Conservation (phyloP, 75 land plant genomes). For the Picea glauca region DNA sequence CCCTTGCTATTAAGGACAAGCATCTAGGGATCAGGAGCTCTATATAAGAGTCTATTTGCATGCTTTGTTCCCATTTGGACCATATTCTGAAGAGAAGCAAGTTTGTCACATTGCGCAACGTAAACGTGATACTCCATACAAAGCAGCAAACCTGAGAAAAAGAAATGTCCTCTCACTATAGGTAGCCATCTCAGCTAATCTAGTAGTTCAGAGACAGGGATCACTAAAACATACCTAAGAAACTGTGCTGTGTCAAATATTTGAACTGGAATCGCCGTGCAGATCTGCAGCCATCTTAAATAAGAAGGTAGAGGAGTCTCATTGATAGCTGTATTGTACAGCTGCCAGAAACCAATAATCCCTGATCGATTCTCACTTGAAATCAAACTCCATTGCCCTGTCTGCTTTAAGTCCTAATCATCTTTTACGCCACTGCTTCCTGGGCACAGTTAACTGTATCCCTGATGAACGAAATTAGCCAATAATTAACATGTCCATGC, state of each 20-base stretch:
- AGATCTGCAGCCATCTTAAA: neutral
- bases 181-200: neutral
- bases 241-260: neutral
- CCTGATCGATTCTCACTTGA: neutral
- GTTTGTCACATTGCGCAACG: too few relatives aligned
- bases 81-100: too few relatives aligned
- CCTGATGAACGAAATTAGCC: neutral
- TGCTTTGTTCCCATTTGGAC: too few relatives aligned
- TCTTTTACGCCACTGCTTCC: neutral
- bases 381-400: neutral
- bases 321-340: neutral
- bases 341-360: neutral
- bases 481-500: neutral
- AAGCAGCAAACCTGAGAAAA: constrained; percentile 1
- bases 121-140: neutral
- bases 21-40: too few relatives aligned
- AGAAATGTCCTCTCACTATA: neutral
- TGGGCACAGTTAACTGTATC: constrained; percentile 5
- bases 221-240: constrained; percentile 1
- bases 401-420: neutral
- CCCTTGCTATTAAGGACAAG: too few relatives aligned
- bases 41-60: too few relatives aligned
- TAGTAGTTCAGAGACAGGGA: neutral
- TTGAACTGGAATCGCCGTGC: neutral
- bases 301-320: neutral